A percentile compares a stretch with the other conserved stretches of the same genome.
phyloP scores from a whole-genome alignment of 305 asterid genomes.

The Plantago coronopus region DNA sequence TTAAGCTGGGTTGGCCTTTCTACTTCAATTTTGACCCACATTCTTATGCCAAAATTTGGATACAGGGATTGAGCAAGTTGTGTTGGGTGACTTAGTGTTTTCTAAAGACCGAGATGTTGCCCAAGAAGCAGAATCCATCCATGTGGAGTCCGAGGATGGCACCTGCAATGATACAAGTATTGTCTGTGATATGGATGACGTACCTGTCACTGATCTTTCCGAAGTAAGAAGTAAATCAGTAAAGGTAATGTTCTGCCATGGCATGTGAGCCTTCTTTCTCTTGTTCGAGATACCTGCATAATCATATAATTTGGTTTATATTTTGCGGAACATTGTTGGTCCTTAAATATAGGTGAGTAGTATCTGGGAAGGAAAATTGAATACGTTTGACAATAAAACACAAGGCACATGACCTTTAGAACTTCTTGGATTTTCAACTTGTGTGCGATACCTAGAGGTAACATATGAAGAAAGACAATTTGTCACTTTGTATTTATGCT shows the following conservation, averaged over 20 bases:
- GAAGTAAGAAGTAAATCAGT: slow-evolving; percentile 44
- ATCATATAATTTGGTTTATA: background rate
- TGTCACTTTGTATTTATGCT: no score
- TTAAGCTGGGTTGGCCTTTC: background rate
- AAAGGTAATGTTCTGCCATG: slow-evolving; percentile 48
- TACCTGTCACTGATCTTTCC: slow-evolving; percentile 49
- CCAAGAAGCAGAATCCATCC: slow-evolving; percentile 30
- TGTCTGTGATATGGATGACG: slow-evolving; percentile 44
- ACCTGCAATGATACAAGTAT: slow-evolving; percentile 33
- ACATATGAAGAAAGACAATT: no score
- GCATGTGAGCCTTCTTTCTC: no score
- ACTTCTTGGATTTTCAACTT: no score
- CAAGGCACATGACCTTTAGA: no score
- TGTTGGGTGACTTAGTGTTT: slow-evolving; percentile 84
- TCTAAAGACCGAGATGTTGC: slow-evolving; percentile 51
- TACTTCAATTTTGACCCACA: slow-evolving; percentile 15
- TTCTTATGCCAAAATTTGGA: slow-evolving; percentile 26
- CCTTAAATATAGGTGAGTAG: background rate
- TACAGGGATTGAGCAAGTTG: slow-evolving; percentile 64
- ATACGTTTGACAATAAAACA: no score
- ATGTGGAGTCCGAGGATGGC: slow-evolving; percentile 44
- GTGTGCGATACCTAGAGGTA: no score
- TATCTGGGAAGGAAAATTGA: no score
- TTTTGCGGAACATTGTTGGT: background rate
- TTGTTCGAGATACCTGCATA: no score